A percentile compares a stretch with the other conserved stretches of the same genome.
phyloP scores from a whole-genome alignment of 371 early-diverging fungal genomes.

The Lichtheimia hyalospora region DNA sequence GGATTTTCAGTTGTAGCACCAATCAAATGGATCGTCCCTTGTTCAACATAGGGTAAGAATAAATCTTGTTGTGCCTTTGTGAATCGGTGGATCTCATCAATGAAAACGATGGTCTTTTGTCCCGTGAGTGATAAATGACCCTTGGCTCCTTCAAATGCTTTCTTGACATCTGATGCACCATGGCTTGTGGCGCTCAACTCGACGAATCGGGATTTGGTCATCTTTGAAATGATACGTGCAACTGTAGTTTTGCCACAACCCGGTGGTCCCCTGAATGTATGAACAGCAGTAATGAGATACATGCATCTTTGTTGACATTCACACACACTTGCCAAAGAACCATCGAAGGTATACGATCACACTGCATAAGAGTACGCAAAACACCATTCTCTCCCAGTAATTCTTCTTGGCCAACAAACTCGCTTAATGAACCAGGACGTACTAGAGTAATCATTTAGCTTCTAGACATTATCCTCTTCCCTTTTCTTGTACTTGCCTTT shows the following conservation, averaged over 20 bases:
- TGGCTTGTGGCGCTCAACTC: slow-evolving; percentile 77
- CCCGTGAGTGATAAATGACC: slow-evolving; percentile 54
- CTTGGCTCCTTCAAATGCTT: slow-evolving; percentile 74
- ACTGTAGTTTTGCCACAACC: slow-evolving; percentile 89
- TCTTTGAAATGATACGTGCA: slow-evolving; percentile 70
- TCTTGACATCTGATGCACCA: slow-evolving; percentile 64
- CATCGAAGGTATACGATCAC: slow-evolving; percentile 68
- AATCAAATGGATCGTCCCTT: slow-evolving; percentile 75
- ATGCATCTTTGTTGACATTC: not conserved
- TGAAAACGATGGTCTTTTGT: slow-evolving; percentile 74
- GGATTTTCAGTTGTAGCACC: slow-evolving; percentile 94
- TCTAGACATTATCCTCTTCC: not conserved
- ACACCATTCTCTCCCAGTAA: slow-evolving; percentile 67
- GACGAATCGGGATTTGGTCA: slow-evolving; percentile 62
- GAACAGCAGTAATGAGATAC: slow-evolving; percentile 3
- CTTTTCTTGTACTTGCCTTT: slow-evolving; percentile 23
- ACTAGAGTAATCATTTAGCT: slow-evolving; percentile 25
- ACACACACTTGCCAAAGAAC: slow-evolving; percentile 37
- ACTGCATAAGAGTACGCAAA: slow-evolving; percentile 61
- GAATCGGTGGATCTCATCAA: slow-evolving; percentile 91
- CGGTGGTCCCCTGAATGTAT: slow-evolving; percentile 75
- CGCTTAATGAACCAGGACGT: slow-evolving; percentile 62
- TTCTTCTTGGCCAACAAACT: slow-evolving; percentile 76
- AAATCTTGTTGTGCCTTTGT: slow-evolving; percentile 88
- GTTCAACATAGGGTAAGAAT: slow-evolving; percentile 80